phyloP scores from a whole-genome alignment of 225 moss, liverwort and hornwort genomes.

The Asterella californica region DNA sequence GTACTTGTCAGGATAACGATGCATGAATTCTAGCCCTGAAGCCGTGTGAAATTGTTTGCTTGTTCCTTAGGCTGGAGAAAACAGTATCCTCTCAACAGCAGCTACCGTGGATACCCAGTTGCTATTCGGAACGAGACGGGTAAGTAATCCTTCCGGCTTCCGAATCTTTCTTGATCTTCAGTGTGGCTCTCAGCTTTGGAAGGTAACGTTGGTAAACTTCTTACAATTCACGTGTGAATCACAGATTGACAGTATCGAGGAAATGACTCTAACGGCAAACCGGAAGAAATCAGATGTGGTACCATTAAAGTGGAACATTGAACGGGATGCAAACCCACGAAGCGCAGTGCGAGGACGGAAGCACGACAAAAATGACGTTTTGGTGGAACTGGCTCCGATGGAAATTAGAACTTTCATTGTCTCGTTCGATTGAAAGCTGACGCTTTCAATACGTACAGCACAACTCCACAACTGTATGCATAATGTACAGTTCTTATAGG shows the following conservation, averaged over 20 bases:
- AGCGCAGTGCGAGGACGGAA: slow-evolving; percentile 53
- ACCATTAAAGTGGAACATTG: slow-evolving; percentile 68
- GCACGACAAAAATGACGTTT: slow-evolving; percentile 40
- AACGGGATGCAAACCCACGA: slow-evolving; percentile 28
- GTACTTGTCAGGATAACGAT: not conserved
- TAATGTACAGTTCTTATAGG: too few relatives aligned
- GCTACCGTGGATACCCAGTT: slow-evolving; percentile 60
- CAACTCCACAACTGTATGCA: too few relatives aligned
- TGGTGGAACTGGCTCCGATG: slow-evolving; percentile 81
- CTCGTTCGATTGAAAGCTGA: slow-evolving; percentile 15
- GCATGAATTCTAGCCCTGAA: not conserved
- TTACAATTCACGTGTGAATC: not conserved
- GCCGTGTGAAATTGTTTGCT: not conserved
- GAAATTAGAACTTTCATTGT: slow-evolving; percentile 81
- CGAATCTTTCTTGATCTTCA: too few relatives aligned
- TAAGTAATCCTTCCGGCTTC: not conserved
- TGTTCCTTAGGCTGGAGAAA: slow-evolving; percentile 64
- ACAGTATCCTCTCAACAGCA: slow-evolving; percentile 54
- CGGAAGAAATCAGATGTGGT: slow-evolving; percentile 60
- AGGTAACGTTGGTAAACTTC: not conserved
- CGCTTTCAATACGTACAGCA: too few relatives aligned
- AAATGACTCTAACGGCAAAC: slow-evolving; percentile 77
- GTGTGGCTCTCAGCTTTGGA: not conserved
- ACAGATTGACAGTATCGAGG: slow-evolving; percentile 65
- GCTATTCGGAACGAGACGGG: slow-evolving; percentile 64